Conservation (phyloP, 495 filamentous ascomycete genomes). For the Penicillium bialowiezense region DNA sequence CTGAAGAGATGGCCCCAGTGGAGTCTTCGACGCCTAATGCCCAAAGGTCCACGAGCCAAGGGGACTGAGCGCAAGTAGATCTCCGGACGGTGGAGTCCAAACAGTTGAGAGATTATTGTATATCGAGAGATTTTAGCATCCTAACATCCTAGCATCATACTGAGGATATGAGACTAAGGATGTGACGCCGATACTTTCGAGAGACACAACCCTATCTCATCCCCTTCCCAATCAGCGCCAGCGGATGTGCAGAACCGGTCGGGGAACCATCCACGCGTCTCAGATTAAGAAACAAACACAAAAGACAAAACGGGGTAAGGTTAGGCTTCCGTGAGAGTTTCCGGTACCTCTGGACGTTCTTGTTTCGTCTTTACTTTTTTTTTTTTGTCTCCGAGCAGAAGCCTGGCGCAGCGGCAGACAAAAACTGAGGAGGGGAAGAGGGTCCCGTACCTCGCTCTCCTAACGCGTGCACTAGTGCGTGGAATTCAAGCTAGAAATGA, state of each 20-base stretch:
- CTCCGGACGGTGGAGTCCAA: too few species aligned
- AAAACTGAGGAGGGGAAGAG: slow-evolving; percentile 16
- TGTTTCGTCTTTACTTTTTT: slow-evolving; percentile 7
- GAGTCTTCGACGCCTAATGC: too few species aligned
- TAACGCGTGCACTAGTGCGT: too few species aligned
- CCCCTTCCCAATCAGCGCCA: slow-evolving; percentile 13
- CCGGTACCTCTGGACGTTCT: slow-evolving; percentile 12
- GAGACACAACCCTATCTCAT: not conserved
- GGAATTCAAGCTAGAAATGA: not conserved
- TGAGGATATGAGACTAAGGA: too few species aligned
- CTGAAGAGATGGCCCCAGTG: too few species aligned
- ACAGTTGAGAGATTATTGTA: too few species aligned
- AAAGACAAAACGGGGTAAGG: slow-evolving; percentile 8
- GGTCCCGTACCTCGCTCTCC: slow-evolving; percentile 18
- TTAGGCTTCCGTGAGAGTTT: slow-evolving; percentile 16
- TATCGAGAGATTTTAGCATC: too few species aligned
- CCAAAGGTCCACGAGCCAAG: not conserved
- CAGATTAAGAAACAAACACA: not conserved
- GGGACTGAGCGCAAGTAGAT: slow-evolving; percentile 13
- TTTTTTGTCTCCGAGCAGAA: too few species aligned
- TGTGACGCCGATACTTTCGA: too few species aligned
- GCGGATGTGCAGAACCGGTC: slow-evolving; percentile 17
- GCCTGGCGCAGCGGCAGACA: too few species aligned
- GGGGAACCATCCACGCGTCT: slow-evolving; percentile 6
- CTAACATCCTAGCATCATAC: too few species aligned